phyloP scores from a whole-genome alignment of 1,139 yeast species.

The Diutina sp. region DNA sequence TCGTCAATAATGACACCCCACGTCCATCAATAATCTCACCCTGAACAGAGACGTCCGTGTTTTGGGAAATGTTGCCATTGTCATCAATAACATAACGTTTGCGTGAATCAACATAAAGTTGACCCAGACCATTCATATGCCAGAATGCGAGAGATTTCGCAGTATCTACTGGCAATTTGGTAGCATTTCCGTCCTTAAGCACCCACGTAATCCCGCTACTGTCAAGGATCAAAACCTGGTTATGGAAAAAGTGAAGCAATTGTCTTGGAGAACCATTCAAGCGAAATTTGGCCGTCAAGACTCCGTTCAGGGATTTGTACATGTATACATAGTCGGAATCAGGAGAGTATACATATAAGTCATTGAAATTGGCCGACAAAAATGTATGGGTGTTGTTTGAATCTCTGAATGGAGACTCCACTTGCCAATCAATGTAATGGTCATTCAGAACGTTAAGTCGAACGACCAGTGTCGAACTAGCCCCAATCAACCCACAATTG shows the following conservation, averaged over 20 bases:
- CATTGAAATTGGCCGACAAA: background rate
- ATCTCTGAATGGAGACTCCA: background rate
- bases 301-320: background rate
- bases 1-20: background rate
- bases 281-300: background rate
- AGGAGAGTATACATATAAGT: background rate
- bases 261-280: background rate
- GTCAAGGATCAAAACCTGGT: background rate
- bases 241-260: background rate
- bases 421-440: background rate
- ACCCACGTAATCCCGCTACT: background rate
- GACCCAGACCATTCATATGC: background rate
- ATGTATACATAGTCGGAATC: background rate
- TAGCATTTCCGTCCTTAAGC: background rate
- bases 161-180: background rate
- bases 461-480: background rate
- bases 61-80: background rate
- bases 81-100: background rate
- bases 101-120: background rate
- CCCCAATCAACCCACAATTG: background rate
- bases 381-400: background rate
- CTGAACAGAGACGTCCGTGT: background rate
- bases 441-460: background rate
- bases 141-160: background rate
- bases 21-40: background rate